These are phyloP conservation scores for Carex cristatella DNA, from an alignment of 176 grass and related monocot genomes.

Conservation along the genomic window DNA sequence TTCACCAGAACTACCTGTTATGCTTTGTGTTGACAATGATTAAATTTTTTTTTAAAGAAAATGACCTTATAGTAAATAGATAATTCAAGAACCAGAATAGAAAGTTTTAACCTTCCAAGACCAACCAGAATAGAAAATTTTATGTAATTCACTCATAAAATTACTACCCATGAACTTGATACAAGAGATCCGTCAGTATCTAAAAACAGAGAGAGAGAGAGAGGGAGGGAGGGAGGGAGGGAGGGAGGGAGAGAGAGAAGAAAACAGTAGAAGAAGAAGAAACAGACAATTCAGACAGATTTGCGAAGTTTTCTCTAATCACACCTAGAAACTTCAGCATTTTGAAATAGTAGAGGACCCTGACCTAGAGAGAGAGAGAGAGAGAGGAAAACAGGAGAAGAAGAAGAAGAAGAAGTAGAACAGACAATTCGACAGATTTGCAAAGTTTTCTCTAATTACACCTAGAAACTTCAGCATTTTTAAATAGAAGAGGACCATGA, in stretches of 20 bases:
- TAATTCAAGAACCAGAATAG: not conserved
- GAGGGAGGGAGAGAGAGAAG: no score
- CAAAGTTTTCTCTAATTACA: not conserved
- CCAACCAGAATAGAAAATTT: not conserved
- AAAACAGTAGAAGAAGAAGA: not conserved
- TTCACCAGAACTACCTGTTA: not conserved
- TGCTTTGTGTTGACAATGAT: not conserved
- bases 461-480: not conserved
- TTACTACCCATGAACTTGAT: not conserved
- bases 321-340: not conserved
- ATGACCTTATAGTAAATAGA: not conserved
- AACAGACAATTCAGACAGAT: not conserved
- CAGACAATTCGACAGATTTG: constrained; percentile 1
- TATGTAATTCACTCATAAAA: not conserved
- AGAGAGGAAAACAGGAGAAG: not conserved
- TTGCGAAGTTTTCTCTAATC: not conserved
- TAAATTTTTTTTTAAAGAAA: not conserved
- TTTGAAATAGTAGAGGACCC: constrained; percentile 69
- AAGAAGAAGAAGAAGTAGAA: not conserved
- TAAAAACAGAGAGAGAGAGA: not conserved
- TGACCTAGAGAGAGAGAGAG: constrained; percentile 31
- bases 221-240: no score
- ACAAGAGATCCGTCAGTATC: not conserved
- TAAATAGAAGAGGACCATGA: constrained; percentile 65
- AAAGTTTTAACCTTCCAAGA: not conserved